Conservation (phyloP, 345 rosid genomes). For the Psidium friedrichsthalianum region DNA sequence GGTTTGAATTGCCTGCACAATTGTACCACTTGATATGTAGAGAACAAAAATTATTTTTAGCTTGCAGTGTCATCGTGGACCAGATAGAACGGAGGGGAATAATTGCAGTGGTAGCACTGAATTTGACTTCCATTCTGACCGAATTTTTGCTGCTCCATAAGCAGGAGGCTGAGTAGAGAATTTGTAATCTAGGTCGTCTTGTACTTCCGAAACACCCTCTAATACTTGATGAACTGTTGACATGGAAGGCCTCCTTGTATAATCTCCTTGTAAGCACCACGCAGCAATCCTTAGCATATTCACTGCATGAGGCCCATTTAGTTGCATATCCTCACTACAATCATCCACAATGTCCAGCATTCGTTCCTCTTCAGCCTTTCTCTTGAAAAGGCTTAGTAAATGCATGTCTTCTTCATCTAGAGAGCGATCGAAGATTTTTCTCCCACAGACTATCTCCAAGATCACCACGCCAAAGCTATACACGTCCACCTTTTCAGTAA, state of each 20-base stretch:
- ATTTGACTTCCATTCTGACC: not conserved
- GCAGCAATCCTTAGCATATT: conserved; percentile 18
- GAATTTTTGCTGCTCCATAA: not conserved
- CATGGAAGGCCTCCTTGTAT: not conserved
- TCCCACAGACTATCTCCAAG: conserved; percentile 17
- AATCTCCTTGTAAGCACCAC: conserved; percentile 28
- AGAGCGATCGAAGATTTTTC: conserved; percentile 7
- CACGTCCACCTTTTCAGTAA: conserved; percentile 9
- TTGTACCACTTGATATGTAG: not conserved
- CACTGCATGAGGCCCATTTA: not conserved
- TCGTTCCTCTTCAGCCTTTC: not conserved
- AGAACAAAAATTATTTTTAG: not conserved
- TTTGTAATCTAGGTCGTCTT: not conserved
- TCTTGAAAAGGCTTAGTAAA: conserved; percentile 11
- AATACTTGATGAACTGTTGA: conserved; percentile 3
- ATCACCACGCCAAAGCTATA: conserved; percentile 22
- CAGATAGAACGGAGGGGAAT: not conserved
- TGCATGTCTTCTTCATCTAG: conserved; percentile 5
- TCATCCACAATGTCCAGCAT: conserved; percentile 10
- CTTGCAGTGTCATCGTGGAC: not conserved
- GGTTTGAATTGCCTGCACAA: rapidly evolving
- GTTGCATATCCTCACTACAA: conserved; percentile 8
- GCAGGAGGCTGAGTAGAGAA: not conserved
- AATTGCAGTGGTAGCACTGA: not conserved
- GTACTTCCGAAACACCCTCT: not conserved